Evolutionary conservation across 2,329 filamentous ascomycete genomes (phyloP), one percentile per base, ranked within the genome.

Genomic region (Diplodia seriata): DNA sequence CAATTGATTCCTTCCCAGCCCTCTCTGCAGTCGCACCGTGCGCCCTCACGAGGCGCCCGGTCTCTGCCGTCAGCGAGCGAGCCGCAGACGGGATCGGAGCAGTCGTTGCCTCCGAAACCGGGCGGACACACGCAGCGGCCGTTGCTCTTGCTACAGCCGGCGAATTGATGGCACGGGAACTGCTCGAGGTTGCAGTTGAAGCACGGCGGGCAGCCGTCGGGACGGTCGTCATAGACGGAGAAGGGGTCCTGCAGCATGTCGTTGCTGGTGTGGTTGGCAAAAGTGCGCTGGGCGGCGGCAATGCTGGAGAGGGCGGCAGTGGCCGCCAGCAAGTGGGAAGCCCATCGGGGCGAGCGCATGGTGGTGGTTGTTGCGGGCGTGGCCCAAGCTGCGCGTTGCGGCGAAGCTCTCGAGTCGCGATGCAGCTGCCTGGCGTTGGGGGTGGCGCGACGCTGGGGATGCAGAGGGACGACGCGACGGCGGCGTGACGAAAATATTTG

Each of bases 1-100:
- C 95, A 99, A 83, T 99, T 99, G 81, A 99, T 94, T 71, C 95
- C 95, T 50, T 87, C 87, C 95, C 95, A 99, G 67, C 95, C 95
- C 47, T 97, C 91, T 76, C 94, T 91, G 79, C 95, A 99, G 51
- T 93, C 83, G 81, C 95, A 99, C 50, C 73, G 70, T 67, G 84
- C 82, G 68, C 89, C 85, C 64, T 88, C 82, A 76, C 95, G 88
- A 76, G 92, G 89, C 26, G 90, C 87, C 73, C 95, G 87, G 74
- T 98, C 89, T 72, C 86, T 86, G 71, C 93, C 94, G 73, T 93
- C 90, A 49, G 91, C 88, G 50, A 97, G 85, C 47, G 94, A 95
- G 68, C 94, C 95, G 76, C 95, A 99, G 7, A 97, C 89, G 73
- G 96, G 95, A 75, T 91, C 84, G 61, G 96, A 88, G 76, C 95